phyloP scores from a whole-genome alignment of 1,139 yeast genomes.

The Meyerozyma athensensis region DNA sequence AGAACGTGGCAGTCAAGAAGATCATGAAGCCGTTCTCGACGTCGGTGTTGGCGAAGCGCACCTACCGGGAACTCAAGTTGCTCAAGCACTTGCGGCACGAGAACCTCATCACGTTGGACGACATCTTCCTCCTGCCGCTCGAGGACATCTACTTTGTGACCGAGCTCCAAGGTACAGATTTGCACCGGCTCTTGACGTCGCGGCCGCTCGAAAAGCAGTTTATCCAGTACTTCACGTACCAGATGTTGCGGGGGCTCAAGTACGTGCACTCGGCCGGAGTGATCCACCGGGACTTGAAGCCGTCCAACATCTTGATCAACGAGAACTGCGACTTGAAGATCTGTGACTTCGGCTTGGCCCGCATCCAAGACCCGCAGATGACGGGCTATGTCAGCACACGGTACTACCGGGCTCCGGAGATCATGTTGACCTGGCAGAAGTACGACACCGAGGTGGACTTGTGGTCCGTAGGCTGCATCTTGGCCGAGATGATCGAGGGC shows the following conservation, averaged over 20 bases:
- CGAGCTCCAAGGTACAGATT: constrained; percentile 93
- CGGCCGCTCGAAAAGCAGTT: constrained; percentile 95
- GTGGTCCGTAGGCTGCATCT: constrained; percentile 99
- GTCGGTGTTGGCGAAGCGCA: constrained; percentile 90
- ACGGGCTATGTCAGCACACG: constrained; percentile 97
- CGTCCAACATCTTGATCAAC: constrained; percentile 85
- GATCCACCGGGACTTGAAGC: constrained; percentile 91
- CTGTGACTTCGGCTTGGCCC: constrained; percentile 94
- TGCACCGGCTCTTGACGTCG: constrained; percentile 84
- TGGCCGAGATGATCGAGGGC: constrained; percentile 99
- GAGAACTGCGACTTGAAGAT: constrained; percentile 95
- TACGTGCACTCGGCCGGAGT: constrained; percentile 97
- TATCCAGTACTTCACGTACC: constrained; percentile 93
- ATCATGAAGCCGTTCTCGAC: constrained; percentile 97
- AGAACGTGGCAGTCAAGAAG: constrained; percentile 94
- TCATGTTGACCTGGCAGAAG: constrained; percentile 99
- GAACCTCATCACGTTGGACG: constrained; percentile 87
- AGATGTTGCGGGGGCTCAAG: constrained; percentile 86
- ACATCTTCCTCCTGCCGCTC: constrained; percentile 87
- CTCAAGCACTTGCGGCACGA: constrained; percentile 93
- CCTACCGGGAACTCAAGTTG: constrained; percentile 90
- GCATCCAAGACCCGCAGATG: constrained; percentile 98
- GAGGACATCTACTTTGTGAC: constrained; percentile 98
- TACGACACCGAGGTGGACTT: constrained; percentile 98
- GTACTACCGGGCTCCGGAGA: constrained; percentile 97